Evolutionary conservation across 2,329 filamentous ascomycete genomes (phyloP), one percentile per base, ranked within the genome.

Genomic region (Beauveria pseudobassiana): DNA sequence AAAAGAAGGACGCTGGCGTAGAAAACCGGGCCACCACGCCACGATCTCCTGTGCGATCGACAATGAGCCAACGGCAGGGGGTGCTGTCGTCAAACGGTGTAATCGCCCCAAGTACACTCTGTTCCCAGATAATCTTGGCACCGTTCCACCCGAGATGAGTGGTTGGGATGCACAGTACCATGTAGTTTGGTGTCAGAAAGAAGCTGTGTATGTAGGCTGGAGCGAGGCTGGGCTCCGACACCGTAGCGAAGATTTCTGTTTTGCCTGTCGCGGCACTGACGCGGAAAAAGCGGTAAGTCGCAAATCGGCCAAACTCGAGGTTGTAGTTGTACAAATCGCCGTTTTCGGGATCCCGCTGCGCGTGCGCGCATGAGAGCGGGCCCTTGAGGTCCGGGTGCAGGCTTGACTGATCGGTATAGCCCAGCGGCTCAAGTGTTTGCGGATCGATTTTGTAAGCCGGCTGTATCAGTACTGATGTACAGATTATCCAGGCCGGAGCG

Each of bases 321-420:
- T 96, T 96, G 75, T 84, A 93, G 74, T 95, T 96, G 79, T 84
- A 93, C 7, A 90, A 70, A 65, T 95, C 90, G 7, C 91, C 90
- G 0, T 87, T 92, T 0, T 75, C 72, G 0, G 87, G 88, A 70
- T 95, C 90, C 0, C 83, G 81, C 60, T 87, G 85, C 0, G 87
- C 84, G 70, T 96, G 91, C 0, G 91, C 84, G 45, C 83, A 87
- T 2, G 87, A 87, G 16, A 90, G 70, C 0, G 81, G 82, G 0
- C 91, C 91, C 14, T 77, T 83, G 14, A 96, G 79, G 0, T 83
- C 79, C 0, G 88, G 87, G 70, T 96, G 87, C 16, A 96, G 77
- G 2, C 69, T 70, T 1, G 69, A 68, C 69, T 93, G 90, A 0
- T 72, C 71, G 0, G 85, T 81, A n/a, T 85, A 71, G 0, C 87